Percentiles rank a stretch among this genome's conserved stretches.
Conservation (phyloP, 805 yeast species). For the Lipomyces spencermartinsiae region DNA sequence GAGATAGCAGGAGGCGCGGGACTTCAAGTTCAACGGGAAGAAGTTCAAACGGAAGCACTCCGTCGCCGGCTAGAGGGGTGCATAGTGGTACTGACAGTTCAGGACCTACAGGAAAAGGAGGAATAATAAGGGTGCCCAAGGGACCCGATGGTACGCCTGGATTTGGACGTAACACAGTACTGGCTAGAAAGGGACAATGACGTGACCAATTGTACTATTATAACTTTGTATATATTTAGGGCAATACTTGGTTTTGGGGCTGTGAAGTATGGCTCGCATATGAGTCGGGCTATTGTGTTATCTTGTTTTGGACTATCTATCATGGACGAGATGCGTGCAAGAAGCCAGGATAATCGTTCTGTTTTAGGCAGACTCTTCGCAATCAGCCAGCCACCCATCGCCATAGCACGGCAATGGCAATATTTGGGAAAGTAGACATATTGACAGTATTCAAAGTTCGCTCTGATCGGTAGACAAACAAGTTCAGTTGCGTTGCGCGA, state of each 20-base stretch:
- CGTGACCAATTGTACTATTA: not conserved
- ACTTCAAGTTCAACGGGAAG: slow-evolving; percentile 3
- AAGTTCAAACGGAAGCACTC: not conserved
- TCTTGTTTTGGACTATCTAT: not conserved
- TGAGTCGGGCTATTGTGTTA: not conserved
- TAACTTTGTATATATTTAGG: not conserved
- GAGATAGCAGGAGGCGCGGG: slow-evolving; percentile 1
- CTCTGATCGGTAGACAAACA: too few relatives aligned
- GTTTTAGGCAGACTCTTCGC: not conserved
- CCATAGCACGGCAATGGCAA: too few relatives aligned
- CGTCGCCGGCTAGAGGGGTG: not conserved
- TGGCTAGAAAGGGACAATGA: not conserved
- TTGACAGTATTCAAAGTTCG: too few relatives aligned
- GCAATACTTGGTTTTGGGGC: not conserved
- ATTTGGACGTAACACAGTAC: not conserved
- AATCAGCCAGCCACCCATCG: not conserved
- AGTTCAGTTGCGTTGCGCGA: too few relatives aligned
- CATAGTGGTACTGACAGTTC: not conserved
- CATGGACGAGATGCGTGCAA: too few relatives aligned
- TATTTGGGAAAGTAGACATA: too few relatives aligned
- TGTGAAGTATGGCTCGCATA: not conserved
- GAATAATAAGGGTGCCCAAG: slow-evolving; percentile 15
- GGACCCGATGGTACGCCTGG: slow-evolving; percentile 25
- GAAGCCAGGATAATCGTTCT: not conserved
- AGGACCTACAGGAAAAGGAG: not conserved